Conservation (phyloP, 2,329 filamentous ascomycete species). For the Leptographium radiaticola region DNA sequence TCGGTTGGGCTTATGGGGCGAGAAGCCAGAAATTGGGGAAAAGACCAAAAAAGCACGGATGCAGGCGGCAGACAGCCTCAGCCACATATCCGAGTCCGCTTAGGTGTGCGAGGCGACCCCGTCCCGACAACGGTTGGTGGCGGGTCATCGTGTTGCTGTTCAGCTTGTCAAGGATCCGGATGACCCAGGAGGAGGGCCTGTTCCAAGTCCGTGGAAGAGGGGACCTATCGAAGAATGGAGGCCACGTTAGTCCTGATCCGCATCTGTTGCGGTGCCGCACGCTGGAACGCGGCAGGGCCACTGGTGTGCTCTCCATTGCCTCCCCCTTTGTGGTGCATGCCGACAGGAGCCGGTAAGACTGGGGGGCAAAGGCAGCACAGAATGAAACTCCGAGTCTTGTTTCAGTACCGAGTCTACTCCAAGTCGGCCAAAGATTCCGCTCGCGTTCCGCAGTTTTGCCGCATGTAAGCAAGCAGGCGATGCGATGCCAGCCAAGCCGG, state of each 20-base stretch:
- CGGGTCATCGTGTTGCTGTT: neutral
- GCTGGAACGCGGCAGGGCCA: too few species aligned
- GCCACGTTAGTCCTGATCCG: neutral
- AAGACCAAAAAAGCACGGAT: too few species aligned
- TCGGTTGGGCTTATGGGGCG: neutral
- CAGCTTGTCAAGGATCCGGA: neutral
- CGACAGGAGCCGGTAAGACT: neutral
- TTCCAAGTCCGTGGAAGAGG: neutral
- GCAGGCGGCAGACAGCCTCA: neutral
- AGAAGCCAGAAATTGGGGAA: neutral
- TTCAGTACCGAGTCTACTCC: too few species aligned
- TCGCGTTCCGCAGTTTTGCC: too few species aligned
- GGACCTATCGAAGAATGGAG: neutral
- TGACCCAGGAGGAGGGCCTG: neutral
- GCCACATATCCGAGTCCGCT: neutral
- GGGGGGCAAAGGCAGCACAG: neutral
- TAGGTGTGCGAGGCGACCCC: too few species aligned
- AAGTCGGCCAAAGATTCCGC: too few species aligned
- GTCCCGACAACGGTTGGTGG: neutral
- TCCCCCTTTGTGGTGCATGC: constrained; percentile 1
- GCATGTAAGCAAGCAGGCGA: too few species aligned
- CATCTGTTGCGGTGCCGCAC: neutral
- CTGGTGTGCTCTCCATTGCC: neutral
- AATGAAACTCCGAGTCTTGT: neutral
- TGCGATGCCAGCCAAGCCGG: neutral